phyloP scores from a whole-genome alignment of 1,284 basidiomycete species.

The Fomitopsis palustris region DNA sequence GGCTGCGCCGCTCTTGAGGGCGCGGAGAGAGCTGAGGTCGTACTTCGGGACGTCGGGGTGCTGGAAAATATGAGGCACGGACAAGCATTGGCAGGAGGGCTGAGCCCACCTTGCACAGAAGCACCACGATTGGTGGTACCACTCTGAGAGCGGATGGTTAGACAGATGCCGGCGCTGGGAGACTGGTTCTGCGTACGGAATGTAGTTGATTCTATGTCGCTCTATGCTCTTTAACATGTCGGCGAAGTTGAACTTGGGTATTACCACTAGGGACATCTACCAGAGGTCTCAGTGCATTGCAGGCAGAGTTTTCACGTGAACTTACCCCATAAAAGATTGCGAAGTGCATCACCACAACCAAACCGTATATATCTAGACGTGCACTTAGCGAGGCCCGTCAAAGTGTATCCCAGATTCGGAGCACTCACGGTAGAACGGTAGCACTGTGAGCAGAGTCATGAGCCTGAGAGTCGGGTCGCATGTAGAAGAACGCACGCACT shows the following conservation, averaged over 20 bases:
- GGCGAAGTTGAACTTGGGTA: constrained; percentile 64
- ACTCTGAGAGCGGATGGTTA: constrained; percentile 33
- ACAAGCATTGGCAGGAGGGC: not conserved
- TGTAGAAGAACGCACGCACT: constrained; percentile 32
- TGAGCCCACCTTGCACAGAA: constrained; percentile 45
- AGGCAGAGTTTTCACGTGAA: not conserved
- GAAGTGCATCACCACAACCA: constrained; percentile 53
- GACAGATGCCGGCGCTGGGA: no score
- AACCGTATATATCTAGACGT: constrained; percentile 64
- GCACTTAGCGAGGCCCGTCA: not conserved
- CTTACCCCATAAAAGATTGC: constrained; percentile 46
- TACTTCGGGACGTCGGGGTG: constrained; percentile 59
- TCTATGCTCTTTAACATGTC: constrained; percentile 64
- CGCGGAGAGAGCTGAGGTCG: constrained; percentile 52
- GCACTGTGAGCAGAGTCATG: constrained; percentile 14
- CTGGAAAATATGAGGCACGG: constrained; percentile 28
- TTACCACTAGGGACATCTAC: constrained; percentile 47
- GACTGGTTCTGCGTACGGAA: constrained; percentile 41
- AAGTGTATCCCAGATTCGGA: not conserved
- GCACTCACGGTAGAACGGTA: constrained; percentile 31
- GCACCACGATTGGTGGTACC: constrained; percentile 61
- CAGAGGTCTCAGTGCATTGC: constrained; percentile 23
- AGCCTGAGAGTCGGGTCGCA: not conserved
- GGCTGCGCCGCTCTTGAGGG: constrained; percentile 61
- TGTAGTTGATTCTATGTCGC: constrained; percentile 56